These are phyloP conservation scores for Rhodotorula diobovata DNA, from an alignment of 768 basidiomycete genomes.

Conservation along the genomic window DNA sequence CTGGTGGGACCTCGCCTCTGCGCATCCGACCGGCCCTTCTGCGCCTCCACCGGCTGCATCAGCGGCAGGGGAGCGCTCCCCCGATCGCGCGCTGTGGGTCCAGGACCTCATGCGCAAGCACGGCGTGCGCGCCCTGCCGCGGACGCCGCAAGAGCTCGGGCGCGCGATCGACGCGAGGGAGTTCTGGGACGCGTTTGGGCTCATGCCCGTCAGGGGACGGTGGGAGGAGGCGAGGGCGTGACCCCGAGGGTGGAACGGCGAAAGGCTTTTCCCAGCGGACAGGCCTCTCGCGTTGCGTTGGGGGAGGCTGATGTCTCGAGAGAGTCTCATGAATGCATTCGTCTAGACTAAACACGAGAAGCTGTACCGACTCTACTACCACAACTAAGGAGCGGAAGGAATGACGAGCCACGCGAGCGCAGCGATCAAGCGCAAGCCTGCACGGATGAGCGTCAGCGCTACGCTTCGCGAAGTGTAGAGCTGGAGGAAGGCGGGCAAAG, in stretches of 20 bases:
- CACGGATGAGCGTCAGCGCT: background rate
- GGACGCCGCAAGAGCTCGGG: conserved; percentile 54
- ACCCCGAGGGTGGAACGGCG: no score
- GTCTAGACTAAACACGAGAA: no score
- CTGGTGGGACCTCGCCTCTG: conserved; percentile 64
- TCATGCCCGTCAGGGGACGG: conserved; percentile 37
- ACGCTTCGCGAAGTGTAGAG: no score
- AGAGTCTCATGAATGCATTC: no score
- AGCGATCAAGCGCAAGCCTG: conserved; percentile 26
- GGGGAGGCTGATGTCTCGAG: no score
- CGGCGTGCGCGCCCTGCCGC: conserved; percentile 56
- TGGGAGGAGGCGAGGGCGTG: conserved; percentile 20
- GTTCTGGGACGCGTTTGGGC: conserved; percentile 53
- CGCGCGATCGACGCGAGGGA: conserved; percentile 60
- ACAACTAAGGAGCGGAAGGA: no score
- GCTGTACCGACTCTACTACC: no score
- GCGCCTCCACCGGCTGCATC: background rate
- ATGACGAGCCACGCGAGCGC: conserved; percentile 25
- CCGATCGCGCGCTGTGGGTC: conserved; percentile 57
- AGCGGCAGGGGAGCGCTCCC: background rate
- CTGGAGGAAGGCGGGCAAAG: no score
- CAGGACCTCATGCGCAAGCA: conserved; percentile 58
- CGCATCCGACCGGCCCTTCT: conserved; percentile 48
- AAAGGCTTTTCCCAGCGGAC: no score
- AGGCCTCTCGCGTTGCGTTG: no score